These are phyloP conservation scores for Neurospora sp. DNA, from an alignment of 2,329 filamentous ascomycete species.

Conservation along the genomic window DNA sequence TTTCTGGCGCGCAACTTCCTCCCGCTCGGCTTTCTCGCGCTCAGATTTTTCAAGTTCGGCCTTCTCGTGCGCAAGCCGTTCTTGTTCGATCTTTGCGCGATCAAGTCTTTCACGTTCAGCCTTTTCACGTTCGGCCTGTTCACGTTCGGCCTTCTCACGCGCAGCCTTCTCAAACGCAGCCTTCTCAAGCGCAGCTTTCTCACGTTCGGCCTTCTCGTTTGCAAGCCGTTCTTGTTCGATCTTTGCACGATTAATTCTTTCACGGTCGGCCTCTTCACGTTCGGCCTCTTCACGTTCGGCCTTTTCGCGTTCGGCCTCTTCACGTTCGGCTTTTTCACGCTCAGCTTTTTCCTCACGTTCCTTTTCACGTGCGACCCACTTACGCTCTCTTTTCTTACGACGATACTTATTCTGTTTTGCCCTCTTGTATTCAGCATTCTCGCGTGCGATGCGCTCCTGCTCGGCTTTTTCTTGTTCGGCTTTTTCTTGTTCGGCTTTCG, in stretches of 20 bases:
- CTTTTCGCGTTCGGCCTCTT: not conserved
- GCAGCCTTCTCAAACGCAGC: too few species aligned
- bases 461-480: not conserved
- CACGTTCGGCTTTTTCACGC: too few species aligned
- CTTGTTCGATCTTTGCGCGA: too few species aligned
- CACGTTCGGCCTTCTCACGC: too few species aligned
- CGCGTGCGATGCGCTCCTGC: not conserved
- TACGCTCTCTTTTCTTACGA: not conserved
- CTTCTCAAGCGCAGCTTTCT: too few species aligned
- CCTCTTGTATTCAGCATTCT: not conserved
- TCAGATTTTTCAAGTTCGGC: not conserved
- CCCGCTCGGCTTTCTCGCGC: not conserved
- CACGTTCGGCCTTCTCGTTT: not conserved
- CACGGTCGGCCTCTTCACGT: not conserved
- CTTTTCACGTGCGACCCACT: not conserved
- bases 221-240: not conserved
- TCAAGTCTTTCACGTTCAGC: too few species aligned
- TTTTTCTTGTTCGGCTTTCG: not conserved
- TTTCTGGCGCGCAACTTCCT: too few species aligned
- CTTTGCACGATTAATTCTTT: not conserved
- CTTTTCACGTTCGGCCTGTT: too few species aligned
- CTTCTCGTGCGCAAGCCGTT: not conserved
- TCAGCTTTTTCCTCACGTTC: too few species aligned
- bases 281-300: not conserved
- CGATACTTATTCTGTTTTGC: not conserved